A percentile compares a stretch with the other conserved stretches of the same genome.
These are phyloP conservation scores for Camillea tinctor DNA, from an alignment of 2,329 filamentous ascomycete species.

Conservation along the genomic window DNA sequence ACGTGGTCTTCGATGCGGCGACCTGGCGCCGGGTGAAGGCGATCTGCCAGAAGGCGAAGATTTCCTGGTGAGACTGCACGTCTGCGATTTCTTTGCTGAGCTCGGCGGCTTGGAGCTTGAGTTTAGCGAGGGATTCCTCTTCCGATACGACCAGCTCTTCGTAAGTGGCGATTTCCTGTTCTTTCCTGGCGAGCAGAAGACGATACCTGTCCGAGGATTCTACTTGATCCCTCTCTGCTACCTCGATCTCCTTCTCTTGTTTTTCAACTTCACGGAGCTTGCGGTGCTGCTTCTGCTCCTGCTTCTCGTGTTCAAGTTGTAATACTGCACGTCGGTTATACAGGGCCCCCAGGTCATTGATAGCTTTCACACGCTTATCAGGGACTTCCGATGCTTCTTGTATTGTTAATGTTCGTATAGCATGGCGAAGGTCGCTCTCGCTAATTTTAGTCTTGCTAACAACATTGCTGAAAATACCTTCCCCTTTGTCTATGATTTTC, in stretches of 20 bases:
- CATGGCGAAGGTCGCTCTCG: background rate
- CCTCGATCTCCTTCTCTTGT: background rate
- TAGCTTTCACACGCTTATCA: constrained; percentile 1
- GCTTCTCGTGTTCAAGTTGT: background rate
- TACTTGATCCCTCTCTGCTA: background rate
- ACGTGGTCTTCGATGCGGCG: constrained; percentile 16
- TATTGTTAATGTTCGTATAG: background rate
- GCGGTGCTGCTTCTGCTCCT: constrained; percentile 1
- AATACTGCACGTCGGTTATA: constrained; percentile 1
- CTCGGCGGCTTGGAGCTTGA: background rate
- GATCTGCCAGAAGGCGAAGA: constrained; percentile 30
- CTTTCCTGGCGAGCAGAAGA: constrained; percentile 6
- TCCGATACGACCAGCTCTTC: constrained; percentile 15
- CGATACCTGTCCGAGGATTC: background rate
- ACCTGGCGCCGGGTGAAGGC: constrained; percentile 20
- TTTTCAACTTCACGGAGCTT: constrained; percentile 4
- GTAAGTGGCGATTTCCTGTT: constrained; percentile 18
- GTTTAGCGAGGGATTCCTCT: constrained; percentile 5
- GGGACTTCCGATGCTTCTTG: constrained; percentile 3
- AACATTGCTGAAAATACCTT: background rate
- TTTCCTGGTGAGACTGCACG: constrained; percentile 15
- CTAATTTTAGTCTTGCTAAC: background rate
- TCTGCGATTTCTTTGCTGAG: constrained; percentile 6
- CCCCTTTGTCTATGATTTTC: background rate
- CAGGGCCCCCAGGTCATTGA: constrained; percentile 1